Percentiles rank a stretch among this genome's conserved stretches.
Evolutionary conservation across 768 basidiomycete species (phyloP).

Genomic region (Leucosporidium yakuticum): DNA sequence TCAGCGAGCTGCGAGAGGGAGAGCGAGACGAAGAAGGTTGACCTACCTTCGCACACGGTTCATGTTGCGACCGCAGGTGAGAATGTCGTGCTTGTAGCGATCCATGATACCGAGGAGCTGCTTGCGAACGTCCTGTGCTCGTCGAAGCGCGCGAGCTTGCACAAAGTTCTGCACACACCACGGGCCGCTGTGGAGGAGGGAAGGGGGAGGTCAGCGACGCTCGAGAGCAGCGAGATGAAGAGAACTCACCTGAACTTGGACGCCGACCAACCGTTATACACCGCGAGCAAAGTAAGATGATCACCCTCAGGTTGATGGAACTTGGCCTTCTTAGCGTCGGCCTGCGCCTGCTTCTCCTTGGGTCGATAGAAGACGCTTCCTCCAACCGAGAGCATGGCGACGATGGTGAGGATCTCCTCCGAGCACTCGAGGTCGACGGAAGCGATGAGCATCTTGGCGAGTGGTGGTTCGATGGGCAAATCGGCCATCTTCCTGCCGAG

Average conservation of each 20-base stretch:
- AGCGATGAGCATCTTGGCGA: slow-evolving; percentile 96
- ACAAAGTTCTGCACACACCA: slow-evolving; percentile 99
- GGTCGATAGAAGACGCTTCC: slow-evolving; percentile 89
- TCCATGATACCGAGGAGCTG: slow-evolving; percentile 99
- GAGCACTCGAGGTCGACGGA: slow-evolving; percentile 97
- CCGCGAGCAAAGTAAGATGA: slow-evolving; percentile 80
- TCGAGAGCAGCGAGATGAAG: neutral
- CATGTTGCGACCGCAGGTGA: slow-evolving; percentile 82
- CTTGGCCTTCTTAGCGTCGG: slow-evolving; percentile 98
- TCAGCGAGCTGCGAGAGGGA: neutral
- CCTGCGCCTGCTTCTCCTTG: slow-evolving; percentile 99
- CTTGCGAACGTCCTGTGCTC: slow-evolving; percentile 96
- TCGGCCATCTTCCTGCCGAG: slow-evolving; percentile 99
- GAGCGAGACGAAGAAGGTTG: neutral
- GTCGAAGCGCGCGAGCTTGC: slow-evolving; percentile 91
- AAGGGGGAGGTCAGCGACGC: no score
- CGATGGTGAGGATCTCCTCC: slow-evolving; percentile 92
- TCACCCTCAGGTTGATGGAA: slow-evolving; percentile 99
- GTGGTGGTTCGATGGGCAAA: slow-evolving; percentile 88
- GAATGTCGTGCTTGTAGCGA: slow-evolving; percentile 95
- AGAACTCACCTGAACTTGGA: slow-evolving; percentile 63
- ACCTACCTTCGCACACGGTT: slow-evolving; percentile 63
- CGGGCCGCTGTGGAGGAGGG: slow-evolving; percentile 53
- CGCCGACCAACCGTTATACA: slow-evolving; percentile 97
- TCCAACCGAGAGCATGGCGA: slow-evolving; percentile 95